A percentile compares a stretch with the other conserved stretches of the same genome.
Evolutionary conservation across 257 asterid genomes (phyloP).

Genomic region (Paulownia fortunei): DNA sequence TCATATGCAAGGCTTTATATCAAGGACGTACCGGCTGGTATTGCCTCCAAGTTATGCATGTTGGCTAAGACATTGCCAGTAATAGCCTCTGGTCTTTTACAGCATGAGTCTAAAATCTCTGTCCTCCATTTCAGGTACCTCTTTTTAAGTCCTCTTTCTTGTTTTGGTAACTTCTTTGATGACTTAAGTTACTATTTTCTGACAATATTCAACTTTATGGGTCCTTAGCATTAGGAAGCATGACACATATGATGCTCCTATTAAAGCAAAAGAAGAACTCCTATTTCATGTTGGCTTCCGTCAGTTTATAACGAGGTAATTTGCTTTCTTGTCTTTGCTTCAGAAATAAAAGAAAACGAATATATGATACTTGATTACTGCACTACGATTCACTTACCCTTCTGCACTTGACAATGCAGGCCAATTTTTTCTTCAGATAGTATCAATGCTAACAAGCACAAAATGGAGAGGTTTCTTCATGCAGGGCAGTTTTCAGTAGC

Average conservation of each 20-base stretch:
- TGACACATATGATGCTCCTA: constrained; percentile 78
- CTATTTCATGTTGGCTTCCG: constrained; percentile 95
- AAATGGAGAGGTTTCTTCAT: constrained; percentile 99
- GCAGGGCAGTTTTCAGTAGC: constrained; percentile 86
- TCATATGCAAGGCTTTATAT: constrained; percentile 76
- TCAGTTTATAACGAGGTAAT: constrained; percentile 74
- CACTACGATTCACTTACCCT: neutral
- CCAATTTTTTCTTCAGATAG: constrained; percentile 84
- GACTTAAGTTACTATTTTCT: constrained; percentile 13
- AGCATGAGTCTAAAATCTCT: constrained; percentile 90
- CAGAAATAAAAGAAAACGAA: neutral
- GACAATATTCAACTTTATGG: constrained; percentile 18
- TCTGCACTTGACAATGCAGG: constrained; percentile 53
- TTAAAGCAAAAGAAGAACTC: constrained; percentile 94
- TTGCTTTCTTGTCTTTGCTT: constrained; percentile 19
- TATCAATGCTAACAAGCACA: constrained; percentile 78
- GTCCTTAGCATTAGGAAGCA: constrained; percentile 79
- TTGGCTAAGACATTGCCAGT: constrained; percentile 59
- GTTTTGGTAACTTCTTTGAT: constrained; percentile 3
- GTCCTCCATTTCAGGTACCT: constrained; percentile 95
- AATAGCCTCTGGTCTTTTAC: constrained; percentile 81
- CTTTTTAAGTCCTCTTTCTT: constrained; percentile 17
- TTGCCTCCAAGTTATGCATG: constrained; percentile 63
- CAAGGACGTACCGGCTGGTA: constrained; percentile 57
- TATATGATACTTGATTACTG: neutral